Conservation (phyloP, 139 green algal genomes). For the Edaphochlamys debaryana region DNA sequence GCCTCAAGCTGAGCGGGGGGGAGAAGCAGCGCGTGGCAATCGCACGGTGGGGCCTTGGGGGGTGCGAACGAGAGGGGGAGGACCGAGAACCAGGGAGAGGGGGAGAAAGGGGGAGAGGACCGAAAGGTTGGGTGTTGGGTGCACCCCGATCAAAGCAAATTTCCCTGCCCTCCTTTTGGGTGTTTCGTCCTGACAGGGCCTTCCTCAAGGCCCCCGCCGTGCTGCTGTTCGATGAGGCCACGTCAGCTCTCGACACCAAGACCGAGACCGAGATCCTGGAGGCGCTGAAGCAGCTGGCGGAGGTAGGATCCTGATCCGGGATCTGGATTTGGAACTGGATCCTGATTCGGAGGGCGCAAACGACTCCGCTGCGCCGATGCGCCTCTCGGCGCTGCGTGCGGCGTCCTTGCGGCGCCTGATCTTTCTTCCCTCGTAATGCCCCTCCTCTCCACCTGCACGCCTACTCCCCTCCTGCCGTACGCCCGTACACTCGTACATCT, state of each 20-base stretch:
- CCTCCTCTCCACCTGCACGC: too few species aligned
- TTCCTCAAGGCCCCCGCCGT: conserved; percentile 73
- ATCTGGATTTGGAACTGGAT: too few species aligned
- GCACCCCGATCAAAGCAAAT: too few species aligned
- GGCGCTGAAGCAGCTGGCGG: conserved; percentile 63
- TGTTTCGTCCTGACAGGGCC: too few species aligned
- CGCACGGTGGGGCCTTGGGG: conserved; percentile 72
- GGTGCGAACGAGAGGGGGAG: neutral
- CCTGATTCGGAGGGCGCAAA: too few species aligned
- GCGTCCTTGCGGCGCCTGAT: too few species aligned
- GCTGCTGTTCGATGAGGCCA: conserved; percentile 95
- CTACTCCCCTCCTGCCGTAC: neutral
- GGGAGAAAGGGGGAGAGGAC: too few species aligned
- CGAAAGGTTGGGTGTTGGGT: neutral
- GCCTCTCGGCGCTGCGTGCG: too few species aligned
- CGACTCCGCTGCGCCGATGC: too few species aligned
- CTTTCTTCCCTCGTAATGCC: too few species aligned
- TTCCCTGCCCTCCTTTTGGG: neutral
- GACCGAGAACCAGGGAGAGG: too few species aligned
- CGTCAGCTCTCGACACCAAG: conserved; percentile 85
- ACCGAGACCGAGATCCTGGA: conserved; percentile 82
- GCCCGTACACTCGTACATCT: neutral
- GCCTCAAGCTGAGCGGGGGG: conserved; percentile 93
- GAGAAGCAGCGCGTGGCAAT: conserved; percentile 97
- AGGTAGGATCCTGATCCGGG: too few species aligned